Evolutionary conservation across 2,329 filamentous ascomycete genomes (phyloP), one percentile per base, ranked within the genome.

Genomic region (Colletotrichum tropicale): DNA sequence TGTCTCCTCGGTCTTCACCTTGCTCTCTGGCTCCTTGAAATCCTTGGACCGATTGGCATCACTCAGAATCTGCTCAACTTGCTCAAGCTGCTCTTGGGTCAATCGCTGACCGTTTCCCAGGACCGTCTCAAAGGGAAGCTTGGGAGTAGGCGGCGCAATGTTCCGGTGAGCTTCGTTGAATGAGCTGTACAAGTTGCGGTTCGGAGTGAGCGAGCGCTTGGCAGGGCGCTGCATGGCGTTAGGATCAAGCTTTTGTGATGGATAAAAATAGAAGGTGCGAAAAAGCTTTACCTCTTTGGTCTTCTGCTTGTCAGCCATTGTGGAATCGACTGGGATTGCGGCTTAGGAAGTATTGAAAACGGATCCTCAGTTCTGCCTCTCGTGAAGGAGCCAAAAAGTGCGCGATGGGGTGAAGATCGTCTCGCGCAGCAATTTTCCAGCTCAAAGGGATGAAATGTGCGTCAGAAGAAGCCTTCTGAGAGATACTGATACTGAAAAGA

Each of bases 161-260:
- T 74, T 70, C 24, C 70, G 70, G 34, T 77, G 74, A 28, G 76
- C 76, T 32, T 77, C 76, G 7, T 61, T 62, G 32, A 77, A 77
- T 7, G 76, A 77, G 18, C 34, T 43, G 24, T 76, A 77, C 6
- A 77, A 55, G 26, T 75, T 36, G 18, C 70, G 70, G 26, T 76
- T 77, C 1, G 76, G 76, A 5, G 76, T 77, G 24, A 77, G 38
- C 10, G 70, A 76, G 10, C 76, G 74, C 70, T 76, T 74, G 12
- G 60, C 21, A 48, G 24, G 38, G 32, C 34, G 56, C 76, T 77
- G 34, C 21, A 13, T 5, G 34, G 32, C 12, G 60, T 74, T 5
- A 73, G 58, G 21, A 24, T 52, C 4, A 16, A 26, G 4, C 26
- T 8, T 26, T 13, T 7, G 13, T 16, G 21, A 32, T 10, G n/a